Base-by-base conservation (phyloP, 257 asterid genomes). In the Fraxinus americana region DNA sequence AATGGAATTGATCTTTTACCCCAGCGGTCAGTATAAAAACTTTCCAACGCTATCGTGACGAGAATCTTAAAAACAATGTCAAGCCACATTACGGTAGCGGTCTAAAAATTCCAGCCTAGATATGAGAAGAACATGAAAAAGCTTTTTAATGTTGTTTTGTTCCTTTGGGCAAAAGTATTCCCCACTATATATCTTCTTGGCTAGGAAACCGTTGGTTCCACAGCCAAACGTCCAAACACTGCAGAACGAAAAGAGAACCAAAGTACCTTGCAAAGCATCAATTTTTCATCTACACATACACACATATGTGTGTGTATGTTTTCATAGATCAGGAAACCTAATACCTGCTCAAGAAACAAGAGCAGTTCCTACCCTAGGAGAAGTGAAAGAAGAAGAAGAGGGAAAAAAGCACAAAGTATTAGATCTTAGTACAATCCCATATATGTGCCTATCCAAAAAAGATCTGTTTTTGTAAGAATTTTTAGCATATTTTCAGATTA, bases 301-400 rank as follows among this genome's bases (percentile, higher is more conserved):
- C 43, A 38, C 43, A 38, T 38, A 38, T 66, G 34, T 3, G 17
- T 68, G 14, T 21, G 12, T 43, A 43, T 43, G 52, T 43, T 69
- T 65, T 43, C 9, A 73, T 70, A 83, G 54, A 57, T 76, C 72
- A 61, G 75, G 76, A 80, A 82, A 86, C 80, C 84, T 75, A 72
- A 79, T 75, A 81, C 81, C 85, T 77, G 79, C 77, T 84, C 83
- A 82, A 82, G 50, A 70, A 67, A 69, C 45, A 77, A 50, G 54
- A 68, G 61, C 63, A 78, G n/a, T 52, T 67, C 70, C 43, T 78
- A 57, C 80, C 85, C 86, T 78, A 81, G 80, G 74, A 82, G 82
- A 45, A 79, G 83, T 48, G 34, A 66, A 17, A 78, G 78, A 23
- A 38, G 71, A 17, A 78, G 78, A 23, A 23, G 73, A 36, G 0